Evolutionary conservation across 148 eudicot species (phyloP), one percentile per base, ranked within the genome.

Genomic region (Fallopia convolvulus): DNA sequence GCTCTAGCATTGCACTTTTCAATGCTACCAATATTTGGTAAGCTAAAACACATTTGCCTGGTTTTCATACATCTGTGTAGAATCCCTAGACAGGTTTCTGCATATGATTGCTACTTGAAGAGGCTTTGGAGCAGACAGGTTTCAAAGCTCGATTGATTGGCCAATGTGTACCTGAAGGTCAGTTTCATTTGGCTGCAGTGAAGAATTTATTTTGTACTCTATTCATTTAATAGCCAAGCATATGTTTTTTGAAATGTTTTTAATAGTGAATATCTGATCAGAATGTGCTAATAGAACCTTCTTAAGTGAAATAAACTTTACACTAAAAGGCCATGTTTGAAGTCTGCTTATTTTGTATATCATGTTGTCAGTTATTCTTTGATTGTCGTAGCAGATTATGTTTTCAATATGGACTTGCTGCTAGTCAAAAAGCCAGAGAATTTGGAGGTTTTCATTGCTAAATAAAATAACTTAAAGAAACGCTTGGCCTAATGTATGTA

Each of bases 81-180:
- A n/a, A n/a, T n/a, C n/a, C n/a, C n/a, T n/a, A n/a, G n/a, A n/a
- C n/a, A n/a, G n/a, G n/a, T n/a, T n/a, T 26, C 30, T 26, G 30
- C 30, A 26, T 26, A 26, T 26, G 30, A 26, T 26, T 26, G 30
- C 30, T 79, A 47, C 81, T 95, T 91, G 82, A 87, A 65, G 90
- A 92, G 76, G 97, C 99, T 75, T 83, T 95, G 88, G 91, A 88
- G 84, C 91, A 92, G 84, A 87, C 93, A 3, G 97, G 97, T 50
- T 86, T 86, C 78, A 91, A 83, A 73, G 92, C 97, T 77, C 84
- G 94, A n/a, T 76, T 95, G 52, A 95, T 95, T 79, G 97, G 97
- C 72, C 99, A 95, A 84, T 97, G 99, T 66, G 81, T 86, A 55
- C 99, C 93, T 21, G 97, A 91, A 81, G 97, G 97, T 95, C 80